Conservation (phyloP, 2,329 filamentous ascomycete genomes). For the Lachnellula occidentalis region DNA sequence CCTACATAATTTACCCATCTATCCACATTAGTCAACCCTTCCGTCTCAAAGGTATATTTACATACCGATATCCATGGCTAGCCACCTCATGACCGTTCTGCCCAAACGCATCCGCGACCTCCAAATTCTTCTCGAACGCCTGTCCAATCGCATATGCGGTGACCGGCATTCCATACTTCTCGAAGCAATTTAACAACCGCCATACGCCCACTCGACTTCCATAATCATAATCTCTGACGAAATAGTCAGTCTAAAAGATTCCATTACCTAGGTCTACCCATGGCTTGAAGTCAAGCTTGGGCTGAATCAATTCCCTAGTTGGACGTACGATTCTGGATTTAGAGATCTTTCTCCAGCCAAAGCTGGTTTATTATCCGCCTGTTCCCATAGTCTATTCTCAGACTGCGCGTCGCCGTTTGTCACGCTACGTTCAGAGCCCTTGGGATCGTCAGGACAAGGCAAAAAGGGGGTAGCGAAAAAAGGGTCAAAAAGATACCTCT, state of each 20-base stretch:
- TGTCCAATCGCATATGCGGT: constrained; percentile 35
- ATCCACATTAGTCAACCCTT: too few relatives aligned
- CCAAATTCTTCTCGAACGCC: constrained; percentile 35
- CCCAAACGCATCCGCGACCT: constrained; percentile 5
- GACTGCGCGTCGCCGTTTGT: constrained; percentile 30
- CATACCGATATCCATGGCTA: too few relatives aligned
- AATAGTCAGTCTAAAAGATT: too few relatives aligned
- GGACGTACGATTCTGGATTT: constrained; percentile 25
- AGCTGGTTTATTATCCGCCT: not conserved
- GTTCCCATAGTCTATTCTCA: constrained; percentile 8
- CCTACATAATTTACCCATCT: too few relatives aligned
- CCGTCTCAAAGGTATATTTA: too few relatives aligned
- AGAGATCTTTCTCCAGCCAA: constrained; percentile 11
- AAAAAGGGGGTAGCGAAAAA: too few relatives aligned
- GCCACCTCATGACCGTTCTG: too few relatives aligned
- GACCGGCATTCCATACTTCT: constrained; percentile 35
- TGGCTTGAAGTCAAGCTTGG: too few relatives aligned
- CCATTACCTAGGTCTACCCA: too few relatives aligned
- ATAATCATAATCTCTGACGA: too few relatives aligned
- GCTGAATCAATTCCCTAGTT: constrained; percentile 26
- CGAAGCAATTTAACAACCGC: constrained; percentile 34
- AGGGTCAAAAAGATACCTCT: not conserved
- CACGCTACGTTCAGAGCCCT: constrained; percentile 27
- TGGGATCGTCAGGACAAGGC: too few relatives aligned
- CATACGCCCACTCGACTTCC: constrained; percentile 28